Evolutionary conservation across 2,329 filamentous ascomycete genomes (phyloP).

Genomic region (Davidsoniella eucalypti): DNA sequence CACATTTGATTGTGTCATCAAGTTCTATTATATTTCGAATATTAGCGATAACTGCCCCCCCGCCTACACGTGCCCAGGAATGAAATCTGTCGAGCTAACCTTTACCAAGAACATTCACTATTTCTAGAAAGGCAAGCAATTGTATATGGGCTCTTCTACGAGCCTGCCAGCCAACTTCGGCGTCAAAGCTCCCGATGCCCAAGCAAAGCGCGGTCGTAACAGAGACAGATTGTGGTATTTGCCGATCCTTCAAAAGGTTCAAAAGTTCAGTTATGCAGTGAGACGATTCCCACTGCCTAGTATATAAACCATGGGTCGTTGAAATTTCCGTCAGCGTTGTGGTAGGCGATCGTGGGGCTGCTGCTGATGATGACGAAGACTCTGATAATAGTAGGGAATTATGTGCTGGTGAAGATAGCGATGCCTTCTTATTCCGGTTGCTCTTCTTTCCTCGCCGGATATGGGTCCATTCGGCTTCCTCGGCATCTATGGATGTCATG

Average conservation of each 20-base stretch:
- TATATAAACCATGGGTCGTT: neutral
- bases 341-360: neutral
- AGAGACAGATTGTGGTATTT: neutral
- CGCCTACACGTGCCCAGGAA: too few relatives aligned
- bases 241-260: neutral
- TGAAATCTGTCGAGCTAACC: neutral
- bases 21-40: neutral
- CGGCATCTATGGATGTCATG: too few relatives aligned
- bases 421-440: too few relatives aligned
- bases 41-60: neutral
- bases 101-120: constrained; percentile 23
- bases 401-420: too few relatives aligned
- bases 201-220: constrained; percentile 30
- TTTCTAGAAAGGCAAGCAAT: constrained; percentile 32
- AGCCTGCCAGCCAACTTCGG: constrained; percentile 28
- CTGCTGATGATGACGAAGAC: neutral
- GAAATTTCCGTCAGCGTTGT: constrained; percentile 1
- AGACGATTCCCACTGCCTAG: neutral
- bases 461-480: constrained; percentile 1
- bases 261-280: neutral
- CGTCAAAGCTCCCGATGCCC: constrained; percentile 38
- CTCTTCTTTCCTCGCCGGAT: neutral
- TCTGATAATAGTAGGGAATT: too few relatives aligned
- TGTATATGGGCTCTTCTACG: constrained; percentile 33
- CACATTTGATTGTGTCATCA: constrained; percentile 23